phyloP scores from a whole-genome alignment of 495 filamentous ascomycete genomes.

The Xylaria sp. region DNA sequence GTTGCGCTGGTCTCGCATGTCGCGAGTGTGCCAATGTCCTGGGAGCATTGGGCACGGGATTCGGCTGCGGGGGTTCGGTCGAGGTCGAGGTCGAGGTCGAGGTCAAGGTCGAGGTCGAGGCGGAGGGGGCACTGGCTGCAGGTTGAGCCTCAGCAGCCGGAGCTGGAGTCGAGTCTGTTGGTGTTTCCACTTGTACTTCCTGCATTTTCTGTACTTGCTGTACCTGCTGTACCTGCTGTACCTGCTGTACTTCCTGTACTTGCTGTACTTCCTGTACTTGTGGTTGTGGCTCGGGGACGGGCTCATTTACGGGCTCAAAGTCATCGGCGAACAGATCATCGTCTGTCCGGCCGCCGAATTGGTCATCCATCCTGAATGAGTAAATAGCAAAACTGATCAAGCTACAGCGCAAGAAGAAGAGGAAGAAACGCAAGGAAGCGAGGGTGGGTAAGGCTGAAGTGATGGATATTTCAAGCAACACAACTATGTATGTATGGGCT shows the following conservation, averaged over 20 bases:
- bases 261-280: no score
- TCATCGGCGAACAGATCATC: constrained; percentile 60
- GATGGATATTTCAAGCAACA: not conserved
- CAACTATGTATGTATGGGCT: not conserved
- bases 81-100: no score
- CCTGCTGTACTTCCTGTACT: no score
- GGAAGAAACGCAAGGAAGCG: no score
- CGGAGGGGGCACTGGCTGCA: not conserved
- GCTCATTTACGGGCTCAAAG: constrained; percentile 50
- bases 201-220: no score
- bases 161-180: not conserved
- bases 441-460: not conserved
- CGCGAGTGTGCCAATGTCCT: constrained; percentile 50
- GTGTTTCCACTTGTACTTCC: constrained; percentile 7
- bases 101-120: no score
- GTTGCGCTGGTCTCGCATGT: constrained; percentile 39
- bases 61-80: constrained; percentile 9
- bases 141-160: constrained; percentile 10
- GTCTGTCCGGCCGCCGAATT: constrained; percentile 58
- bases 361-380: constrained; percentile 47
- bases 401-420: not conserved
- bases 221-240: no score
- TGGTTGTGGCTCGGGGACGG: constrained; percentile 11
- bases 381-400: not conserved
- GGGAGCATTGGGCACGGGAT: constrained; percentile 18